Evolutionary conservation across 345 rosid species (phyloP), one percentile per base, ranked within the genome.

Genomic region (Cardamine resedifolia): DNA sequence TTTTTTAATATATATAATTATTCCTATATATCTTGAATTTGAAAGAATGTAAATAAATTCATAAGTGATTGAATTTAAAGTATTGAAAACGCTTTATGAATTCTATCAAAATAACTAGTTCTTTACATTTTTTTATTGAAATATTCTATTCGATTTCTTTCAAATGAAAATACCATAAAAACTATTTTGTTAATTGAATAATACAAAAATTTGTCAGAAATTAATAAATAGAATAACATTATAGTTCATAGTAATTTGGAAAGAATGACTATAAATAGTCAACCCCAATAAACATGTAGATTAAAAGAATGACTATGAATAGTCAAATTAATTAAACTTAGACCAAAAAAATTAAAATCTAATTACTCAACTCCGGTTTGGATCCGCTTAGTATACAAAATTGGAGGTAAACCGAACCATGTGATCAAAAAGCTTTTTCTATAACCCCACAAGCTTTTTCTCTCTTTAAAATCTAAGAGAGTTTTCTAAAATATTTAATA

Each of bases 381-480:
- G 4, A 36, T 10, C 28, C 48, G 61, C 38, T 30, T 12, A 44
- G 48, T n/a, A 44, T n/a, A n/a, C 19, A 6, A 44, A 44, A 44
- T 44, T 19, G 41, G 59, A 60, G 21, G 4, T 21, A 48, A 58
- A 70, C 74, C 49, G 3, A 59, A 27, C 52, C 61, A 60, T 71
- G 75, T 60, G 75, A 34, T 41, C 2, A 1, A 70, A 45, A 70
- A 58, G 48, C 15, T 27, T 49, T 4, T 26, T n/a, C 10, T n/a
- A 33, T 43, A 50, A 61, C 68, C 75, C 68, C 61, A 51, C 53
- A 71, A 60, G 9, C 33, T 58, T 38, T 65, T 70, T 65, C 78
- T 74, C 61, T 64, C 58, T 45, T 59, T 73, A 16, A 59, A 74
- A 67, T 66, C 68, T 68, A 75, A 23, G 44, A 23, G 59, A 27